These are phyloP conservation scores for Botrytis pseudocinerea DNA, from an alignment of 2,329 filamentous ascomycete genomes.

Conservation along the genomic window DNA sequence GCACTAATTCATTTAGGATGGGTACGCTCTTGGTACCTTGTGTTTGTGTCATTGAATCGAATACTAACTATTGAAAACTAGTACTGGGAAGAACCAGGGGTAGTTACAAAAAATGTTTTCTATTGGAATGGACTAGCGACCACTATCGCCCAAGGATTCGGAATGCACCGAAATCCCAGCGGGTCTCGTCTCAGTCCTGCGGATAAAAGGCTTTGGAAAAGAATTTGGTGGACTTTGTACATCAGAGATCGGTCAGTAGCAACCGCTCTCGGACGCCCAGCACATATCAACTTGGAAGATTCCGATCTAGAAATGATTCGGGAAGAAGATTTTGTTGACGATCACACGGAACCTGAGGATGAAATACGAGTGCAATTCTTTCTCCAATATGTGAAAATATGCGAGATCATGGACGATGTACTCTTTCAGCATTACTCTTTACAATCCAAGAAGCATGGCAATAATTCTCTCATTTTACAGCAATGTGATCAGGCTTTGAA, in stretches of 20 bases:
- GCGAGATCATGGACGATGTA: slow-evolving; percentile 95
- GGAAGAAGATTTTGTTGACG: slow-evolving; percentile 93
- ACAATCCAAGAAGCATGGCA: slow-evolving; percentile 80
- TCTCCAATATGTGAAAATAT: slow-evolving; percentile 43
- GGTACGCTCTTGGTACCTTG: slow-evolving; percentile 48
- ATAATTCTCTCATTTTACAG: slow-evolving; percentile 89
- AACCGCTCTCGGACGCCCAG: slow-evolving; percentile 86
- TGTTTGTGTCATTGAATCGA: neutral
- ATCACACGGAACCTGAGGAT: slow-evolving; percentile 48
- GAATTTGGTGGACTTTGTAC: slow-evolving; percentile 98
- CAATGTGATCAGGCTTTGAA: slow-evolving; percentile 96
- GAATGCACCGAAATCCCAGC: slow-evolving; percentile 96
- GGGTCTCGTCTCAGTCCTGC: slow-evolving; percentile 85
- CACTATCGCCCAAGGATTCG: slow-evolving; percentile 92
- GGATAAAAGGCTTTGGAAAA: slow-evolving; percentile 69
- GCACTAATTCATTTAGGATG: slow-evolving; percentile 91
- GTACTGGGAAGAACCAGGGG: slow-evolving; percentile 98
- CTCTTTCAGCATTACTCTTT: slow-evolving; percentile 96
- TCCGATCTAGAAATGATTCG: slow-evolving; percentile 96
- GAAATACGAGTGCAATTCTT: slow-evolving; percentile 26
- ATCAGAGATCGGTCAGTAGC: slow-evolving; percentile 92
- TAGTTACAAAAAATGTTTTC: slow-evolving; percentile 99
- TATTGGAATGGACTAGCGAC: slow-evolving; percentile 97
- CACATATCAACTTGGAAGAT: slow-evolving; percentile 93
- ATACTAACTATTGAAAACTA: slow-evolving; percentile 40